Evolutionary conservation across 1,284 basidiomycete genomes (phyloP), one percentile per base, ranked within the genome.

Genomic region (Tranzscheliella williamsii): DNA sequence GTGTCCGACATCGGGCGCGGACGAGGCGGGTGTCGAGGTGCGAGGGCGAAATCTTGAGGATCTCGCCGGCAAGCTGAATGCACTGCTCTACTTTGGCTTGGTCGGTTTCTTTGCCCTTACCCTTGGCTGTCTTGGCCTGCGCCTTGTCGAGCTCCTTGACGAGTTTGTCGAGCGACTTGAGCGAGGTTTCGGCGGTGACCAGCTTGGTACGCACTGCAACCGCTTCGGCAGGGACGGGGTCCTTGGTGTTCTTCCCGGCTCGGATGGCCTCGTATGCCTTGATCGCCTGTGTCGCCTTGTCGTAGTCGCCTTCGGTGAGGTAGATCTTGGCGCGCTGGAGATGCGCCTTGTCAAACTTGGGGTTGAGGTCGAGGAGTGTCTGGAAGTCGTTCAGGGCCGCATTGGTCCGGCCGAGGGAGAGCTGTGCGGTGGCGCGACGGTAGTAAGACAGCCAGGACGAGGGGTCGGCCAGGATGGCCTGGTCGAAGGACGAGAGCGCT

Each of bases 381-480:
- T 70, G 44, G 40, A 76, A 56, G 32, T 75, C 73, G 9, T 64
- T 50, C 4, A 75, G 53, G 3, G 75, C 75, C 2, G 72, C 62
- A 2, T 51, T 48, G 9, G 72, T 70, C 21, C 75, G 58, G 9
- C 73, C 75, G 21, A 75, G 60, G 15, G 73, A 72, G 29, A 76
- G 72, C 33, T 66, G 62, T 16, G 75, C 75, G 9, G 75, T 77
- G 4, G 73, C 67, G 18, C 75, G 57, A 5, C 73, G 57, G 48
- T 72, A 77, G 65, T 75, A 75, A 18, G 68, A 61, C 20, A 76
- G 65, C 44, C 64, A 75, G n/a, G 63, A 45, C 11, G 41, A 34
- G 1, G 72, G 70, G 44, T 74, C 70, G 15, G 55, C 53, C 35
- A 51, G 53, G 21, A 74, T 46, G 1, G 72, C 72, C 5, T 46